These are phyloP conservation scores for Phytophthora pisi DNA, from an alignment of 352 stramenopile genomes.

Conservation along the genomic window DNA sequence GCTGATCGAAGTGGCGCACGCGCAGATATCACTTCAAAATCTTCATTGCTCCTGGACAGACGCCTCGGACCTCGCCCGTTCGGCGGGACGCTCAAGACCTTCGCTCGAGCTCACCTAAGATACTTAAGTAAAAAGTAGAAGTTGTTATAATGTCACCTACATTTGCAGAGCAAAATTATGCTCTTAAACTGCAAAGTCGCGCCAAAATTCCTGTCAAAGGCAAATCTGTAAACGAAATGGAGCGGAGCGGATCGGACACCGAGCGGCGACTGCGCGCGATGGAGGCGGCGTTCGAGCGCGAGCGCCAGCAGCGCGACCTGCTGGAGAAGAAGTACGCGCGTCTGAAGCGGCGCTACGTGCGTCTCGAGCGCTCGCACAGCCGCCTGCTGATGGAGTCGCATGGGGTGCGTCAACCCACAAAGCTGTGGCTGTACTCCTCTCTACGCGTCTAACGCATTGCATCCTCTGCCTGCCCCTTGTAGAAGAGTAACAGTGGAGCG, in stretches of 20 bases:
- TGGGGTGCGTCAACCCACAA: slow-evolving; percentile 18
- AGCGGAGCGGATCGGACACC: slow-evolving; percentile 16
- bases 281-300: slow-evolving; percentile 50
- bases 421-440: background rate
- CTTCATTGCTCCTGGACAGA: background rate
- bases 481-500: slow-evolving; percentile 15
- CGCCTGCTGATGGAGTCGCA: slow-evolving; percentile 44
- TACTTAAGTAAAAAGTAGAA: too few species aligned
- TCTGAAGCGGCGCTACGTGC: slow-evolving; percentile 71
- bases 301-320: slow-evolving; percentile 54
- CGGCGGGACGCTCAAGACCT: too few species aligned
- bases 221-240: slow-evolving; percentile 5
- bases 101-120: too few species aligned
- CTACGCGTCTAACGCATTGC: slow-evolving; percentile 3
- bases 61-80: background rate
- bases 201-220: background rate
- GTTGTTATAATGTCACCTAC: too few species aligned
- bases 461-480: background rate
- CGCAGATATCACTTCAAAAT: background rate
- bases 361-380: slow-evolving; percentile 58
- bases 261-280: slow-evolving; percentile 48
- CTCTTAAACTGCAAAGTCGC: slow-evolving; percentile 2
- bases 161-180: background rate
- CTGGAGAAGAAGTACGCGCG: slow-evolving; percentile 75
- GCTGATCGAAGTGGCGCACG: background rate